Conservation (phyloP, 2,329 filamentous ascomycete genomes). For the Colletotrichum simmondsii region DNA sequence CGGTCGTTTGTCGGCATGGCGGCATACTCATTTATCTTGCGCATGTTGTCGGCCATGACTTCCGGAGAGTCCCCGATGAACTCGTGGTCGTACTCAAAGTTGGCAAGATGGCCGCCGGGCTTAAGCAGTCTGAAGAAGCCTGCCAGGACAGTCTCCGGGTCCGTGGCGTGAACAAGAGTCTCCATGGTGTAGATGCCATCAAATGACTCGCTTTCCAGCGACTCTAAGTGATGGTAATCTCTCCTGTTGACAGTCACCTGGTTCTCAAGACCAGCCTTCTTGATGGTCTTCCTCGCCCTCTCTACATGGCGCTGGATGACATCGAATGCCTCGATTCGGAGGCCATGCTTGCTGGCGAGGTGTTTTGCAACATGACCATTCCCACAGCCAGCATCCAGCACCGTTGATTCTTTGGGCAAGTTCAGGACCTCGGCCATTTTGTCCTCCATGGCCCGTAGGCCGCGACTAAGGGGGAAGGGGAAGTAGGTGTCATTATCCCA, state of each 20-base stretch:
- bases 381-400: slow-evolving; percentile 47
- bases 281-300: slow-evolving; percentile 54
- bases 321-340: slow-evolving; percentile 59
- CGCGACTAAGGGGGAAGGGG: slow-evolving; percentile 57
- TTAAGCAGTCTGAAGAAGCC: neutral
- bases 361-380: slow-evolving; percentile 60
- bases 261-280: slow-evolving; percentile 37
- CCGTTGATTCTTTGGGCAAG: neutral
- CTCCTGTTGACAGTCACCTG: slow-evolving; percentile 51
- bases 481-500: slow-evolving; percentile 57
- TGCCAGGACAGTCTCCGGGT: neutral
- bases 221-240: slow-evolving; percentile 63
- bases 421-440: slow-evolving; percentile 43
- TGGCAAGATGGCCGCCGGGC: neutral
- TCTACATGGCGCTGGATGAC: slow-evolving; percentile 58
- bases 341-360: slow-evolving; percentile 53
- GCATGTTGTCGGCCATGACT: neutral
- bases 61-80: neutral
- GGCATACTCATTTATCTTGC: neutral
- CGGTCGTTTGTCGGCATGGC: neutral
- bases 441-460: slow-evolving; percentile 61
- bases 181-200: neutral
- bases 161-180: neutral
- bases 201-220: neutral
- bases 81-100: neutral